Evolutionary conservation across 23 red algal species (phyloP), one percentile per base, ranked within the genome.

Genomic region (Gracilaria domingensis): DNA sequence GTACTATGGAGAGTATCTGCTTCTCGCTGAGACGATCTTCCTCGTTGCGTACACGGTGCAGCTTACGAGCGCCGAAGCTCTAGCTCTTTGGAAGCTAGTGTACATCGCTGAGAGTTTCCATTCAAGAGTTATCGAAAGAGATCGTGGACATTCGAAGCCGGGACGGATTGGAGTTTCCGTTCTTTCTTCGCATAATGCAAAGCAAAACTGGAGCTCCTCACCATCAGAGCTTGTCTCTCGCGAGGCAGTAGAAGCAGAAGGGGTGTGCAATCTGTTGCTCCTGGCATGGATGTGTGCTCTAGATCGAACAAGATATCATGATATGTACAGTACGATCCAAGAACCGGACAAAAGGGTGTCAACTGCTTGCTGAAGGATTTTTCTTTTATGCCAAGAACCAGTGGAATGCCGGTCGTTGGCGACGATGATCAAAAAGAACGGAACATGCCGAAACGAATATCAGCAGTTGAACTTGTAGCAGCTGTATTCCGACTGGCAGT

Each of bases 31-130:
- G 51, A 80, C 78, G 20, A 34, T 92, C 26, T 96, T 96, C 56
- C 75, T 96, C 4, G 58, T 88, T 18, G 85, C 88, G 9, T 96
- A 96, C 33, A 91, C 94, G 13, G 87, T 96, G 20, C 94, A 96
- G 82, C 51, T 86, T 32, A 80, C 82, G 13, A 87, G 75, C 13
- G 88, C 70, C 1, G 87, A 96, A 54, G 94, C 94, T 4, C 49
- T 92, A 24, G 49, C 49, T 12, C 44, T 96, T 51, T 83, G 94
- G 29, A 35, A 57, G 9, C 50, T 88, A 58, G 34, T 94, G 12
- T 35, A 69, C 57, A 61, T 34, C 20, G 84, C 48, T 28, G 86
- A 85, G 24, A 25, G 4, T 24, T 62, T 82, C 24, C 58, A 45
- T 0, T 62, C 79, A 47, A 40, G 23, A 6, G 21, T 82, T 9